Evolutionary conservation across 2,329 filamentous ascomycete genomes (phyloP).

Genomic region (Lojkania enalia): DNA sequence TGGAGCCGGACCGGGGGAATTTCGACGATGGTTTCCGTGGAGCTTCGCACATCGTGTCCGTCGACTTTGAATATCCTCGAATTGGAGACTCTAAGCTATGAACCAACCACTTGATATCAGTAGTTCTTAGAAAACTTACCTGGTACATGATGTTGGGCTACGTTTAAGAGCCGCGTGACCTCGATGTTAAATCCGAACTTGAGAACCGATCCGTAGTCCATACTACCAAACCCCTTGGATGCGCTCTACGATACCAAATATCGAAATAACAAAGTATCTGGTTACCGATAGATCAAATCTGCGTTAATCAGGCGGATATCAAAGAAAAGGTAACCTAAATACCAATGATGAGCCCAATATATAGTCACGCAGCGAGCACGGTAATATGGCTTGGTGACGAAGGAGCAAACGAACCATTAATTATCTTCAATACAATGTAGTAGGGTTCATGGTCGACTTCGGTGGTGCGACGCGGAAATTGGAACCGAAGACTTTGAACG

Average conservation of each 20-base stretch:
- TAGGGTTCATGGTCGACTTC: slow-evolving; percentile 17
- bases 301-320: slow-evolving; percentile 24
- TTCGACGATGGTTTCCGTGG: slow-evolving; percentile 12
- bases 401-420: slow-evolving; percentile 13
- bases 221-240: slow-evolving; percentile 23
- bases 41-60: slow-evolving; percentile 19
- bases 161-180: slow-evolving; percentile 24
- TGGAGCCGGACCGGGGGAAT: slow-evolving; percentile 22
- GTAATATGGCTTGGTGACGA: slow-evolving; percentile 34
- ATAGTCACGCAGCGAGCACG: slow-evolving; percentile 29
- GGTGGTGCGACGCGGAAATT: slow-evolving; percentile 19
- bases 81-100: slow-evolving; percentile 3
- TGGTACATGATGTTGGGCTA: slow-evolving; percentile 33
- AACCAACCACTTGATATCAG: slow-evolving; percentile 26
- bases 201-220: slow-evolving; percentile 7
- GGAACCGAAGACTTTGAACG: slow-evolving; percentile 21
- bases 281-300: slow-evolving; percentile 31
- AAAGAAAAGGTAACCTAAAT: slow-evolving; percentile 31
- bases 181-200: slow-evolving; percentile 18
- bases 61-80: slow-evolving; percentile 25
- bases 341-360: slow-evolving; percentile 29
- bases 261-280: slow-evolving; percentile 20
- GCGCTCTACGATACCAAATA: slow-evolving; percentile 21
- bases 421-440: slow-evolving; percentile 23
- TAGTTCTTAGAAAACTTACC: slow-evolving; percentile 11